Evolutionary conservation across 306 rosid species (phyloP), one percentile per base, ranked within the genome.

Genomic region (Cicer yamashitae): DNA sequence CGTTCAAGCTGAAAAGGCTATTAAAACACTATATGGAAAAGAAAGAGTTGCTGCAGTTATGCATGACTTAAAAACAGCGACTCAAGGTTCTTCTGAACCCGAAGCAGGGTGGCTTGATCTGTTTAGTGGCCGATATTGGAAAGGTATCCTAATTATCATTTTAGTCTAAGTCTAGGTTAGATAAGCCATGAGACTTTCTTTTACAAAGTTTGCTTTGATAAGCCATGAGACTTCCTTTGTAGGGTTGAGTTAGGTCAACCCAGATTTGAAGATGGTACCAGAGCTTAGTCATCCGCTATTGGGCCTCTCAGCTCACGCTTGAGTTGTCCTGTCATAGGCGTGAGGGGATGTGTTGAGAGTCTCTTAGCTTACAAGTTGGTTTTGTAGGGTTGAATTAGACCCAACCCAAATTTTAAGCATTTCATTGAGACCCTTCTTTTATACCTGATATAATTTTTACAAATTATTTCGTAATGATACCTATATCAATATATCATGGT

Each of bases 101-200:
- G 98, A 94, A 80, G 97, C 98, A 2, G 96, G 97, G 71, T 94
- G 98, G 98, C 80, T 92, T 71, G 98, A 94, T 87, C 83, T 94
- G 82, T 94, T 94, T 77, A 87, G 96, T 76, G 86, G 89, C 83
- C 94, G 98, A 77, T 94, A 94, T 53, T 70, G 93, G 93, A 94
- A 91, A 89, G 96, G 98, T 91, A 88, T 57, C 43, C 34, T 46
- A 34, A 15, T 56, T 34, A 53, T 48, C 77, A 12, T 46, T 78
- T 57, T 0, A 4, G 30, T 59, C 30, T 67, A 17, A 70, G 62
- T 83, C 57, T 2, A 18, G 58, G 39, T 34, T 41, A 44, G 76
- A 44, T 44, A 71, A 30, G 6, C 10, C 22, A 15, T 15, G 25
- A 15, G 10, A 52, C 25, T 14, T 52, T 14, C 22, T 52, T 52